Evolutionary conservation across 495 filamentous ascomycete genomes (phyloP), one percentile per base, ranked within the genome.

Genomic region (Bacidia rubella): DNA sequence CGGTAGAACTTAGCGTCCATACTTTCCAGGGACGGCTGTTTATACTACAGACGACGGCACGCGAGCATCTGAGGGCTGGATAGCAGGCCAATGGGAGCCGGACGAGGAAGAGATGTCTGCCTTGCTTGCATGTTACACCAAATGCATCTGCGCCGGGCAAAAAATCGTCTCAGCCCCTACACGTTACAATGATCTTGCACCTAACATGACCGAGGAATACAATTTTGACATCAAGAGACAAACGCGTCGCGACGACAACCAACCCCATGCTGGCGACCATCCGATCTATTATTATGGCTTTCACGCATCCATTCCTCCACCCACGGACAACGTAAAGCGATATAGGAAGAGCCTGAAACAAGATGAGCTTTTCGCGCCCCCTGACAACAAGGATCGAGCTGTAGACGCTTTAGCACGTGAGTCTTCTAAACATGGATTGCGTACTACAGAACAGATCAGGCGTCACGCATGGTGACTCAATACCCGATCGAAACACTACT

Each of bases 101-200:
- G n/a, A 26, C 21, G 19, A 22, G n/a, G n/a, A 47, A n/a, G 19
- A 26, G 3, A 24, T 17, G 5, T 47, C 44, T 2, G 44, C 44
- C 4, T 21, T 47, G 17, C 24, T 23, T 7, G 44, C 44, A 1
- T 47, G 44, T 26, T 4, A 47, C 20, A 47, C 44, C 4, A 47
- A 47, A 24, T 47, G 44, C 20, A 47, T 22, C n/a, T 47, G 44
- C 44, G 24, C 15, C n/a, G n/a, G 44, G 20, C 44, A 47, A 15
- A 26, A 47, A n/a, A 22, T 26, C n/a, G 26, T 26, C 3, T n/a
- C 5, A 1, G 11, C 26, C 7, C 11, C 44, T 0, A 25, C 1
- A 24, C 44, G 20, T 4, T 47, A 47, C n/a, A 23, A 47, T 22
- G 26, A 4, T 1, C 2, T 9, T 10, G 21, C 44, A 12, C 21